Evolutionary conservation across 2,329 filamentous ascomycete genomes (phyloP), one percentile per base, ranked within the genome.

Genomic region (Lojkania enalia): DNA sequence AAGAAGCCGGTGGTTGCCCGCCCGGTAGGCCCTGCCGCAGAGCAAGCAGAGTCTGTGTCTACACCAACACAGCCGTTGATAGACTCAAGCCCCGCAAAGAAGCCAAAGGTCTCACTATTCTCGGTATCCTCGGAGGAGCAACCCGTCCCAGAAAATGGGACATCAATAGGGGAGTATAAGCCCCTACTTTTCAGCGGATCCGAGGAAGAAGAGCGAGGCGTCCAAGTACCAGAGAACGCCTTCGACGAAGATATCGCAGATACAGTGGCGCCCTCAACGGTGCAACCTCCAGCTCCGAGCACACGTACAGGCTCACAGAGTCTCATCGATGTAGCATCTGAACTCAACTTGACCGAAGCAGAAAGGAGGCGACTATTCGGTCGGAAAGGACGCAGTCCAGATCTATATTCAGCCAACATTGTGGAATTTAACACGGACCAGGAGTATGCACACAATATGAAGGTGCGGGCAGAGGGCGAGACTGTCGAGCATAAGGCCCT

Each of bases 371-470:
- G 95, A 64, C 81, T 97, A 3, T 92, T 97, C 63, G 92, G 92
- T 1, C 86, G 91, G 4, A 70, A 75, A 47, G 77, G 77, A 16
- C 62, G 66, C 33, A 66, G 66, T n/a, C 63, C 63, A 23, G 70
- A 70, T 42, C 52, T 74, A 5, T 74, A 80, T n/a, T 76, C 76
- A 2, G 76, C 81, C n/a, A 84, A 81, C 32, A 79, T 96, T 27
- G 79, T 91, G 52, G 90, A 87, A 61, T 96, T 96, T 79, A 89
- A 95, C 72, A 91, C 90, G 54, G 90, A 95, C 65, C 74, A 77
- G 46, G 91, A 96, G 72, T 97, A 97, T 69, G 81, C 80, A 18
- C 83, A 87, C 60, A 97, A 97, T 68, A 88, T 96, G 71, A 78
- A 79, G 55, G 66, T 95, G 16, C 82, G 89, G 9, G 81, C 84